Evolutionary conservation across 306 rosid species (phyloP), one percentile per base, ranked within the genome.

Genomic region (Begonia loranthoides): DNA sequence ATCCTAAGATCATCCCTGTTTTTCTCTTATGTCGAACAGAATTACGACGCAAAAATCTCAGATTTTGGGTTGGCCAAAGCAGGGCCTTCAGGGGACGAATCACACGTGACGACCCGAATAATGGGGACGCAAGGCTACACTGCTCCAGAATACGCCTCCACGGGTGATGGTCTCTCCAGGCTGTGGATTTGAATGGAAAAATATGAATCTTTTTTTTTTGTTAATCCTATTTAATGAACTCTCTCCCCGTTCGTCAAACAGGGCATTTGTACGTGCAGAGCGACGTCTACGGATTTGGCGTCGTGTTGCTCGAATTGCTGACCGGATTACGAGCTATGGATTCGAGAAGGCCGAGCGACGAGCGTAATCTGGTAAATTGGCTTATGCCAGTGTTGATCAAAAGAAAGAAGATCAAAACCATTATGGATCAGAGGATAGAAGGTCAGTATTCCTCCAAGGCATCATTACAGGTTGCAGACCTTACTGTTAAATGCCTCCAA

Each of bases 231-330:
- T 19, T 19, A 19, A 19, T 1, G 22, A 19, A 19, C 22, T 19
- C 22, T 19, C 22, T n/a, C 22, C 22, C 22, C 22, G 3, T 19
- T 1, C 3, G 22, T 28, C 47, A 3, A 61, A 73, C 83, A 90
- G 97, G 97, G 1, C 95, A 85, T 72, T 71, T 90, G 59, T 85
- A 82, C 36, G 87, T 85, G 12, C 85, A 85, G 61, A 90, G 97
- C 51, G 95, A 90, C 22, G 95, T 90, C 12, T 90, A 85, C 34
- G 95, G 95, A 4, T 90, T 82, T 28, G 97, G 97, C 12, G 97
- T 85, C 8, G 87, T 90, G 56, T 68, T 82, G 58, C 95, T 90
- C 4, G 95, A 90, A 69, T 56, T 90, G 64, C 62, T 90, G 59
- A 82, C 87, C 14, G 95, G 97, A 12, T 45, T 77, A 54, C 62